These are phyloP conservation scores for Wilcoxina mikolae DNA, from an alignment of 495 filamentous ascomycete genomes.

Conservation along the genomic window DNA sequence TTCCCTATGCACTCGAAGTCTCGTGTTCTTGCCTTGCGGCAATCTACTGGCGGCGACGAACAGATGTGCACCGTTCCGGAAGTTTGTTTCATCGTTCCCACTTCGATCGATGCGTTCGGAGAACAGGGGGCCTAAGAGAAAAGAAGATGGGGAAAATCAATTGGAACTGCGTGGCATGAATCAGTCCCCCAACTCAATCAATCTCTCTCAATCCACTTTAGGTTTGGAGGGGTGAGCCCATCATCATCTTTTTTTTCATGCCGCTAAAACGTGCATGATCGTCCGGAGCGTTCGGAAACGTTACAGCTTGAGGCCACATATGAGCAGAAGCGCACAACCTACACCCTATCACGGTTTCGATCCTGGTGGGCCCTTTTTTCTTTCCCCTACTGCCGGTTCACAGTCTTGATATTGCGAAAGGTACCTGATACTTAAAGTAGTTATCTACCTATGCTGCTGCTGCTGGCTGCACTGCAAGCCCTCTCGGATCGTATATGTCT, in stretches of 20 bases:
- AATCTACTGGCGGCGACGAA: too few relatives aligned
- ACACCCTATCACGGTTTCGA: background rate
- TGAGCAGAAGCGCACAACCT: background rate
- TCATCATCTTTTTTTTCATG: background rate
- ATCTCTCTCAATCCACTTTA: background rate
- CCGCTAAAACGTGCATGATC: background rate
- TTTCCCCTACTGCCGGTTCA: background rate
- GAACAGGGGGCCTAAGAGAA: background rate
- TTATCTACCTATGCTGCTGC: background rate
- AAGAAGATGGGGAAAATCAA: background rate
- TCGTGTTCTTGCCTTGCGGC: too few relatives aligned
- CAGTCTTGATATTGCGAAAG: background rate
- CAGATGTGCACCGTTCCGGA: too few relatives aligned
- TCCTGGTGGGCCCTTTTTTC: background rate
- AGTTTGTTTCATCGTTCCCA: too few relatives aligned
- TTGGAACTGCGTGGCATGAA: background rate
- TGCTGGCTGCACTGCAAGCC: background rate
- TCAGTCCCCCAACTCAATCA: background rate
- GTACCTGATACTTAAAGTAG: background rate
- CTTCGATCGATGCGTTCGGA: too few relatives aligned
- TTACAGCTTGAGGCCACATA: background rate
- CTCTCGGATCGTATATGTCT: background rate
- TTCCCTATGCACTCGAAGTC: too few relatives aligned
- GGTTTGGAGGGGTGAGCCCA: background rate
- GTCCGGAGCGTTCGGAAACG: constrained; percentile 3